These are phyloP conservation scores for Abortiporus biennis DNA, from an alignment of 1,284 basidiomycete species.

Conservation along the genomic window DNA sequence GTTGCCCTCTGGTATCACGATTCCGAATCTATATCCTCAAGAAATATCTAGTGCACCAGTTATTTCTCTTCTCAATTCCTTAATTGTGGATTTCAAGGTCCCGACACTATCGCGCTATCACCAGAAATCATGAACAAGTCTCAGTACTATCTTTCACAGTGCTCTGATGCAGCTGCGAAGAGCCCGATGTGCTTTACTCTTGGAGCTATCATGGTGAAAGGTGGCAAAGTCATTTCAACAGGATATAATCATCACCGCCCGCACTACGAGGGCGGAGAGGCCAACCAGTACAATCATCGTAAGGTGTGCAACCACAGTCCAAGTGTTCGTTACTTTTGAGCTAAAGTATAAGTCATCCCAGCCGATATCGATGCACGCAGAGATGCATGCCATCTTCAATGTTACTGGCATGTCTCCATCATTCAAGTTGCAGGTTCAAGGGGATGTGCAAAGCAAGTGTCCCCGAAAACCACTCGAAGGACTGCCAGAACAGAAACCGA, in stretches of 20 bases:
- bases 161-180: constrained; percentile 44
- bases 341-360: constrained; percentile 6
- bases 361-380: constrained; percentile 55
- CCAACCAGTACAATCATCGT: constrained; percentile 33
- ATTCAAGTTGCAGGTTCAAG: constrained; percentile 50
- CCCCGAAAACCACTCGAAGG: constrained; percentile 18
- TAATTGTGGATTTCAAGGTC: too few species aligned
- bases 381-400: constrained; percentile 55
- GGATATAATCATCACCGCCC: constrained; percentile 52
- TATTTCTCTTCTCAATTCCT: too few species aligned
- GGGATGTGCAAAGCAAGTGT: constrained; percentile 28
- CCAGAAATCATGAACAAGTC: constrained; percentile 39
- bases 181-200: constrained; percentile 51
- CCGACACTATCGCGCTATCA: too few species aligned
- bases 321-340: not conserved
- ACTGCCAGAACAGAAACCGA: constrained; percentile 24
- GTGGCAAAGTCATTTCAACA: constrained; percentile 47
- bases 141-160: constrained; percentile 48
- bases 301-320: constrained; percentile 22
- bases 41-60: too few species aligned
- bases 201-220: constrained; percentile 51
- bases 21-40: too few species aligned
- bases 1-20: too few species aligned
- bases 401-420: constrained; percentile 46
- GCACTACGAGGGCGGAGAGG: constrained; percentile 44